These are phyloP conservation scores for Serendipita vermifera DNA, from an alignment of 768 basidiomycete species.

Conservation along the genomic window DNA sequence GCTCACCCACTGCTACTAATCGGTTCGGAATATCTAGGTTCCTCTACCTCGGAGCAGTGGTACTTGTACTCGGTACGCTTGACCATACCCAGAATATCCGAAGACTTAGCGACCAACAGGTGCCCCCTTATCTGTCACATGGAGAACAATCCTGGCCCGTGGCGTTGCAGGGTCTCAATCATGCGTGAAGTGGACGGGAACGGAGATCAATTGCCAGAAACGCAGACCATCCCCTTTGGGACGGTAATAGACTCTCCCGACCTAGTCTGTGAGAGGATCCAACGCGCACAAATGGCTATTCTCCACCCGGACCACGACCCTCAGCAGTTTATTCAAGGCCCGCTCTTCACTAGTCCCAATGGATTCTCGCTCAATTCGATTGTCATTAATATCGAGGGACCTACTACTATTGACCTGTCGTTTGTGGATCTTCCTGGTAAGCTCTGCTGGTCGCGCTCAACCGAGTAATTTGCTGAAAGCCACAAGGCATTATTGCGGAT, in stretches of 20 bases:
- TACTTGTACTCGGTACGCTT: conserved; percentile 1
- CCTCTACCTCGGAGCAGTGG: neutral
- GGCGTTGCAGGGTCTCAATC: neutral
- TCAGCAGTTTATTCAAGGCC: neutral
- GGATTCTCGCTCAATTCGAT: neutral
- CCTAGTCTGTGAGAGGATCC: neutral
- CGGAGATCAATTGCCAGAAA: neutral
- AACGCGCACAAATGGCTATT: neutral
- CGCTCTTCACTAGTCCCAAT: neutral
- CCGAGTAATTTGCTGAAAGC: neutral
- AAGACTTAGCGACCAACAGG: neutral
- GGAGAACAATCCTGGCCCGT: neutral
- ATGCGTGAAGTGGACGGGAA: neutral
- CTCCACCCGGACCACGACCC: neutral
- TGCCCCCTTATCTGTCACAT: conserved; percentile 4
- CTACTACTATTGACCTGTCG: conserved; percentile 1
- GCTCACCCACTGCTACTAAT: neutral
- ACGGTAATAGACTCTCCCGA: neutral
- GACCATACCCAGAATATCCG: neutral
- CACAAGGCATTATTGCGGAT: neutral
- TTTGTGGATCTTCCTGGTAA: neutral
- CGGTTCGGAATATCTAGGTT: neutral
- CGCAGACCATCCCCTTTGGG: neutral
- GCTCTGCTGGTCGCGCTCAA: neutral
- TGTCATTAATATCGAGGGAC: neutral